These are phyloP conservation scores for Wickerhamomyces canadensis DNA, from an alignment of 805 yeast species.

Conservation along the genomic window DNA sequence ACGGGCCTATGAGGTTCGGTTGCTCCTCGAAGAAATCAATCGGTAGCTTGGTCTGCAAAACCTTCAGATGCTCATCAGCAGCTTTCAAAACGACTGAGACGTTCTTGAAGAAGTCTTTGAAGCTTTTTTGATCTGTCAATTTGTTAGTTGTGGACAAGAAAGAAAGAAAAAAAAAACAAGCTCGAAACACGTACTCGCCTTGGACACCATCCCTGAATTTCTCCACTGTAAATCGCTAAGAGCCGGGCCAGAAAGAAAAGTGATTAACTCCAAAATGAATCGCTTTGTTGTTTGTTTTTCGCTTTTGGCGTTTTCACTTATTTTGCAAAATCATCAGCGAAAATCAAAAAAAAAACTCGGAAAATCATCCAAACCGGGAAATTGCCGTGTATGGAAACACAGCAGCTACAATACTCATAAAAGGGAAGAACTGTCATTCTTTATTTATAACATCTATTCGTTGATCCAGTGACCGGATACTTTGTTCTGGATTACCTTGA, in stretches of 20 bases:
- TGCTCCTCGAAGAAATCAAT: slow-evolving; percentile 12
- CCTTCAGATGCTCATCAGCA: slow-evolving; percentile 12
- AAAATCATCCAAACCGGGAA: neutral
- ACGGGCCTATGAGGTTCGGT: slow-evolving; percentile 12
- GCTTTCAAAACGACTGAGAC: slow-evolving; percentile 2
- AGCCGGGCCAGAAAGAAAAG: too few species aligned
- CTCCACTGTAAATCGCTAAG: too few species aligned
- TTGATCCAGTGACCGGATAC: slow-evolving; percentile 61
- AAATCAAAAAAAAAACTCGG: neutral
- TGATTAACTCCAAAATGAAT: too few species aligned
- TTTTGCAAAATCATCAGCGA: neutral
- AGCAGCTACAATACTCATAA: too few species aligned
- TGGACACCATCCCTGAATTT: neutral
- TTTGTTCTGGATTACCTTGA: slow-evolving; percentile 70
- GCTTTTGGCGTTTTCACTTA: neutral
- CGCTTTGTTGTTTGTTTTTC: neutral
- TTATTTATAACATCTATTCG: too few species aligned
- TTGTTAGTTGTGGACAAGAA: slow-evolving; percentile 4
- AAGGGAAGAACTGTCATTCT: too few species aligned
- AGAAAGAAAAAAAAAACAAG: neutral
- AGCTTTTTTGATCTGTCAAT: slow-evolving; percentile 2
- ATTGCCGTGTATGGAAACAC: too few species aligned
- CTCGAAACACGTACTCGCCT: neutral
- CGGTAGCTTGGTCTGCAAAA: slow-evolving; percentile 16
- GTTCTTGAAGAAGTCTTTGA: slow-evolving; percentile 6